Evolutionary conservation across 805 yeast genomes (phyloP).

Genomic region (Lipomyces kockii): DNA sequence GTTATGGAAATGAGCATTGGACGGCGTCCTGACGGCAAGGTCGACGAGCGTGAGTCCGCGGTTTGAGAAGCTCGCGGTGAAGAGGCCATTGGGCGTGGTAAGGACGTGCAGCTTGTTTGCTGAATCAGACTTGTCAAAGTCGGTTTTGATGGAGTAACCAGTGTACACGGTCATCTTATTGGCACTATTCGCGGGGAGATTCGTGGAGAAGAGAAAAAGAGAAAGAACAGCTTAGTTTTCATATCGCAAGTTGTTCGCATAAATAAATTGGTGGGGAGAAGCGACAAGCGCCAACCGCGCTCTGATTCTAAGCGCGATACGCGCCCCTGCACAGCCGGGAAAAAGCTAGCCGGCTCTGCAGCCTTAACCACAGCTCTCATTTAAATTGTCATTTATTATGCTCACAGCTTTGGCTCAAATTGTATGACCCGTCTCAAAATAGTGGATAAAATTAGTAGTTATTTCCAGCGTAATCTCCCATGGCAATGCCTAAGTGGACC

Average conservation of each 20-base stretch:
- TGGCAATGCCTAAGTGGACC: too few relatives aligned
- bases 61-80: constrained; percentile 29
- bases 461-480: too few relatives aligned
- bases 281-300: neutral
- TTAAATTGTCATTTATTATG: too few relatives aligned
- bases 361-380: too few relatives aligned
- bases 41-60: constrained; percentile 26
- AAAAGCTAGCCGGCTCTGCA: neutral
- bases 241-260: neutral
- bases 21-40: constrained; percentile 15
- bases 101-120: constrained; percentile 27
- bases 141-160: constrained; percentile 5
- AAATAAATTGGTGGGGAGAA: neutral
- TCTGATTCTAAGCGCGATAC: neutral
- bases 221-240: neutral
- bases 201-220: neutral
- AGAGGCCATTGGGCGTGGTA: constrained; percentile 25
- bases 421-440: too few relatives aligned
- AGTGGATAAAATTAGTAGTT: too few relatives aligned
- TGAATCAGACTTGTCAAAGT: constrained; percentile 33
- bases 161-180: constrained; percentile 3
- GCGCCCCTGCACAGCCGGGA: neutral
- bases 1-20: constrained; percentile 22
- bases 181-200: neutral
- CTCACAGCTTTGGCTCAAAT: too few relatives aligned